Percentiles rank a stretch among this genome's conserved stretches.
phyloP scores from a whole-genome alignment of 2,329 filamentous ascomycete genomes.

The Aphanoascus verrucosus region DNA sequence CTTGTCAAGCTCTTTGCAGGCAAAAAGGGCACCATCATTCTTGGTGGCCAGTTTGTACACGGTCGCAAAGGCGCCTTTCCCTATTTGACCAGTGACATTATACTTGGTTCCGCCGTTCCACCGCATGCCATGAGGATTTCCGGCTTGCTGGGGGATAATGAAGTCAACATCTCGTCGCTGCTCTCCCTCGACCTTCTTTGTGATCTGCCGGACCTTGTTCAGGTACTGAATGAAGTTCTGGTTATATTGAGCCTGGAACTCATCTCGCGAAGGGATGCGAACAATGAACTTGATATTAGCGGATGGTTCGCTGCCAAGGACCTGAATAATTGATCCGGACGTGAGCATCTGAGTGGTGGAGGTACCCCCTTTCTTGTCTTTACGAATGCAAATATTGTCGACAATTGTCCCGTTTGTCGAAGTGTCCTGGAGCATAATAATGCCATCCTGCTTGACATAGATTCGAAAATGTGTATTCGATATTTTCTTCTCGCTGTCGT shows the following conservation, averaged over 20 bases:
- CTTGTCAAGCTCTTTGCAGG: constrained; percentile 92
- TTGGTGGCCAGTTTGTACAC: constrained; percentile 86
- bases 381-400: constrained; percentile 58
- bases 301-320: constrained; percentile 42
- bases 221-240: constrained; percentile 62
- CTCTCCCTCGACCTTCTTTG: constrained; percentile 10
- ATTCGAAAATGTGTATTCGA: constrained; percentile 97
- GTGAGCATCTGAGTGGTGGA: constrained; percentile 53
- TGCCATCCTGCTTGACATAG: constrained; percentile 72
- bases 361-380: constrained; percentile 29
- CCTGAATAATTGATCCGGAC: constrained; percentile 61
- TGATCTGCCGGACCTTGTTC: constrained; percentile 24
- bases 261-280: constrained; percentile 66
- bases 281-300: constrained; percentile 73
- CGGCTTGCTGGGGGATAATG: constrained; percentile 17
- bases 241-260: constrained; percentile 55
- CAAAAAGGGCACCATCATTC: constrained; percentile 70
- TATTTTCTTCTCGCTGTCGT: constrained; percentile 58
- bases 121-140: constrained; percentile 53
- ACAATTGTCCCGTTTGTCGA: constrained; percentile 95
- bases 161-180: constrained; percentile 7
- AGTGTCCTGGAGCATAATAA: constrained; percentile 83
- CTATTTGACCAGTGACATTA: constrained; percentile 70
- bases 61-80: constrained; percentile 87
- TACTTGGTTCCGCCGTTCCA: constrained; percentile 76